phyloP scores from a whole-genome alignment of 2,329 filamentous ascomycete genomes.

The Bertia moriformis region DNA sequence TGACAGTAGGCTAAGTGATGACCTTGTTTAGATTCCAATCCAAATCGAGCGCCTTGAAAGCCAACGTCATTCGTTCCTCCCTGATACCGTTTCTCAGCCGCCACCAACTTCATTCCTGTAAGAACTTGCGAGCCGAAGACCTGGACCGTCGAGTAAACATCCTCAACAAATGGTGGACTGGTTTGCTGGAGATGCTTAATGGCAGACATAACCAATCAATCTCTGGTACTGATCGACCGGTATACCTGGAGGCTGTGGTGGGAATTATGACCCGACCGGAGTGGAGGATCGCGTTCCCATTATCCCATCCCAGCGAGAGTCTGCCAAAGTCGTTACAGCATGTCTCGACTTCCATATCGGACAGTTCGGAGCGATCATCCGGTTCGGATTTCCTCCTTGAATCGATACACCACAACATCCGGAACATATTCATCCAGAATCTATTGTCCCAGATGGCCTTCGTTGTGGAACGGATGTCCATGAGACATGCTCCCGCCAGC shows the following conservation, averaged over 20 bases:
- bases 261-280: conserved; percentile 59
- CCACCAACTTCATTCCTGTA: conserved; percentile 43
- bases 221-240: conserved; percentile 54
- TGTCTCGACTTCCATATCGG: conserved; percentile 13
- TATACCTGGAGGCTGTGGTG: conserved; percentile 53
- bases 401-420: conserved; percentile 58
- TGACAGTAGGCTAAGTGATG: conserved; percentile 19
- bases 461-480: conserved; percentile 61
- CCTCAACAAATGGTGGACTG: conserved; percentile 64
- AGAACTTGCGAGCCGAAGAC: conserved; percentile 48
- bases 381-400: conserved; percentile 54
- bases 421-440: conserved; percentile 57
- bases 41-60: conserved; percentile 54
- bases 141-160: conserved; percentile 53
- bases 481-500: conserved; percentile 36
- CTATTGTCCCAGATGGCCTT: conserved; percentile 55
- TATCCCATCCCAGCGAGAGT: conserved; percentile 11
- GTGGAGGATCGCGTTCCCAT: conserved; percentile 41
- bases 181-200: conserved; percentile 52
- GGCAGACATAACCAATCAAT: conserved; percentile 56
- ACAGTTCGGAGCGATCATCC: conserved; percentile 32
- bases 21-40: conserved; percentile 33
- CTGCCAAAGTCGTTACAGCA: conserved; percentile 4
- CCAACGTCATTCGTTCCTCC: conserved; percentile 49
- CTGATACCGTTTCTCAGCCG: conserved; percentile 52